A percentile compares a stretch with the other conserved stretches of the same genome.
phyloP scores from a whole-genome alignment of 306 rosid genomes.

The Corylus avellana region DNA sequence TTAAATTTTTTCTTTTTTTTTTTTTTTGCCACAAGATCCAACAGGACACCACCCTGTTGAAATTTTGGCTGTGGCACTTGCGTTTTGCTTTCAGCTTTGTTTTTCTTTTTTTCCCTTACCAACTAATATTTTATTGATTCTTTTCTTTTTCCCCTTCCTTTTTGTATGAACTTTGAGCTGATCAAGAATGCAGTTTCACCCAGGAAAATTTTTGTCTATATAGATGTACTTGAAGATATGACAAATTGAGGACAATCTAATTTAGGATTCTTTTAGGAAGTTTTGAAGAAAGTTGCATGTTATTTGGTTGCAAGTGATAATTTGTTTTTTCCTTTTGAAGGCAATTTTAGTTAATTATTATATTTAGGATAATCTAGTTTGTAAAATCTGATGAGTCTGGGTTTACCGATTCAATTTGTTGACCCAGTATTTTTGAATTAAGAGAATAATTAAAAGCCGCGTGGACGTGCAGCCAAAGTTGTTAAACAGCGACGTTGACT shows the following conservation, averaged over 20 bases:
- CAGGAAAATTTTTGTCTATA: constrained; percentile 1
- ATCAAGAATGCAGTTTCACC: constrained; percentile 30
- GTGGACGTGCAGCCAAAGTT: not conserved
- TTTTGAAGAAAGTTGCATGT: not conserved
- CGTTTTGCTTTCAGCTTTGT: constrained; percentile 29
- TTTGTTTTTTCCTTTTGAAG: too few relatives aligned
- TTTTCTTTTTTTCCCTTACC: constrained; percentile 1
- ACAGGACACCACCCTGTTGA: constrained; percentile 49
- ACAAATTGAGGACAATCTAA: not conserved
- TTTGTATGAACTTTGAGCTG: constrained; percentile 22
- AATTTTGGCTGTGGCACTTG: constrained; percentile 41
- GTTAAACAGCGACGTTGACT: not conserved
- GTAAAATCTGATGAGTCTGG: too few relatives aligned
- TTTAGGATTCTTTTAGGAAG: not conserved
- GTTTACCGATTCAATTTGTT: too few relatives aligned
- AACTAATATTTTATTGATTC: constrained; percentile 65
- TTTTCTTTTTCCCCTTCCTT: constrained; percentile 28
- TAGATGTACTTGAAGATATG: too few relatives aligned
- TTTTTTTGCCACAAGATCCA: constrained; percentile 28
- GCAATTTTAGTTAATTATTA: too few relatives aligned
- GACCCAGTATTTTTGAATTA: too few relatives aligned
- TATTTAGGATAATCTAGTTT: too few relatives aligned
- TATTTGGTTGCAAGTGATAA: not conserved
- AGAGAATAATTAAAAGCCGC: not conserved
- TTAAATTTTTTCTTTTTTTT: not conserved